Conservation (phyloP, 2,329 filamentous ascomycete species). For the Domatiomyces catenatus region DNA sequence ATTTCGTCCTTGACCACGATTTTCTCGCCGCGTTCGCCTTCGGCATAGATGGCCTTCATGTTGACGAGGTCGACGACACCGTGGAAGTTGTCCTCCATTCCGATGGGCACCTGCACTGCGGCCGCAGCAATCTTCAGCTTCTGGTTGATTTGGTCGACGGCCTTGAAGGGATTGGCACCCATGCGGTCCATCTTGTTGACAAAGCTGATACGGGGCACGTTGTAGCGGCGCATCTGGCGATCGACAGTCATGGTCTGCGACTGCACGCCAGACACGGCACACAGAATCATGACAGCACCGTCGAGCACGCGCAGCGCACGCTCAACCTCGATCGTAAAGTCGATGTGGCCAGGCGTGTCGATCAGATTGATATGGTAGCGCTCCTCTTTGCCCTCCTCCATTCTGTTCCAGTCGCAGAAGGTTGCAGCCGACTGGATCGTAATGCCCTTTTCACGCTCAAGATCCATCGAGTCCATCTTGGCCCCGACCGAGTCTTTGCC, state of each 20-base stretch:
- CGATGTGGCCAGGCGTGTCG: slow-evolving; percentile 94
- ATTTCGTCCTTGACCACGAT: slow-evolving; percentile 66
- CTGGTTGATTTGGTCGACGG: slow-evolving; percentile 89
- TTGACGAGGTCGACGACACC: slow-evolving; percentile 84
- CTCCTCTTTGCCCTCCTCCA: slow-evolving; percentile 70
- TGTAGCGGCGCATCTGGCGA: slow-evolving; percentile 96
- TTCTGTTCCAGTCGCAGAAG: slow-evolving; percentile 81
- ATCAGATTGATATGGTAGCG: slow-evolving; percentile 97
- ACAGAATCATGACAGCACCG: slow-evolving; percentile 95
- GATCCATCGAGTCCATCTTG: slow-evolving; percentile 99
- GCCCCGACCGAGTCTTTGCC: slow-evolving; percentile 89
- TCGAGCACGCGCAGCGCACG: slow-evolving; percentile 86
- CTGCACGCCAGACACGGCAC: slow-evolving; percentile 92
- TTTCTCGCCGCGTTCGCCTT: slow-evolving; percentile 62
- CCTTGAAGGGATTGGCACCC: slow-evolving; percentile 96
- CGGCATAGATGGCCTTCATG: slow-evolving; percentile 88
- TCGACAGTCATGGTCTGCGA: slow-evolving; percentile 97
- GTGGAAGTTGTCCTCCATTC: slow-evolving; percentile 75
- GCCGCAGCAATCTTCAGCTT: slow-evolving; percentile 90
- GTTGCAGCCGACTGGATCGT: slow-evolving; percentile 97
- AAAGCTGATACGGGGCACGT: slow-evolving; percentile 87
- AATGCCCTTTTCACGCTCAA: slow-evolving; percentile 96
- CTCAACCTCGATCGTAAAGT: slow-evolving; percentile 98
- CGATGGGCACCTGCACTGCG: slow-evolving; percentile 88
- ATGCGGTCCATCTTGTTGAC: slow-evolving; percentile 99